These are phyloP conservation scores for Ampelomyces quisqualis DNA, from an alignment of 2,329 filamentous ascomycete species.

Conservation along the genomic window DNA sequence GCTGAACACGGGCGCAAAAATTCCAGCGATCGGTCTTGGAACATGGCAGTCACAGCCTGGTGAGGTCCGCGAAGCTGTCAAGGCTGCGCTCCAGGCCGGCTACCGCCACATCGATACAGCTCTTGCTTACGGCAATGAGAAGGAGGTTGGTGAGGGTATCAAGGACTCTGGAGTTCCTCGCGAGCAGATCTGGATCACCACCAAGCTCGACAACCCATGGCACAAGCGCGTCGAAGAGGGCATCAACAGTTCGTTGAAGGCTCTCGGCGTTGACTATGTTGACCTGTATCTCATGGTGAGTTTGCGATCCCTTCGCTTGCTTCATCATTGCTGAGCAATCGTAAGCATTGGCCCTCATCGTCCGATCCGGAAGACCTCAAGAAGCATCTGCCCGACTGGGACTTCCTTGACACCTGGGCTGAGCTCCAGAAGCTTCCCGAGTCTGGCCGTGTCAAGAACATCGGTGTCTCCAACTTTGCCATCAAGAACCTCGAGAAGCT, in stretches of 20 bases:
- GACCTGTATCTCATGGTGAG: conserved; percentile 65
- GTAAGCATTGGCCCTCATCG: conserved; percentile 61
- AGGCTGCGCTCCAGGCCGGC: conserved; percentile 65
- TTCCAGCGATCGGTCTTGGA: conserved; percentile 73
- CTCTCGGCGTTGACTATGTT: conserved; percentile 65
- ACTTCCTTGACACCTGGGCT: conserved; percentile 76
- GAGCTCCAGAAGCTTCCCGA: conserved; percentile 69
- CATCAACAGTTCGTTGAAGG: conserved; percentile 61
- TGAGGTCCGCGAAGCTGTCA: conserved; percentile 70
- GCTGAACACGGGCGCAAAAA: conserved; percentile 65
- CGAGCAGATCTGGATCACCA: conserved; percentile 72
- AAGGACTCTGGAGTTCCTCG: conserved; percentile 65
- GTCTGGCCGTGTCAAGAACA: conserved; percentile 73
- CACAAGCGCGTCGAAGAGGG: conserved; percentile 62
- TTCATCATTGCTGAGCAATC: conserved; percentile 2
- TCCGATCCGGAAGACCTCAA: conserved; percentile 62
- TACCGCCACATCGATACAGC: conserved; percentile 79
- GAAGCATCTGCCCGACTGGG: conserved; percentile 75
- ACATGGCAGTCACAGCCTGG: conserved; percentile 75
- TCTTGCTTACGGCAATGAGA: conserved; percentile 75
- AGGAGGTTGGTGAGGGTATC: conserved; percentile 71
- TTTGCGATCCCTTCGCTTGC: not conserved
- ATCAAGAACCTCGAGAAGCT: conserved; percentile 76
- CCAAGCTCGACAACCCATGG: conserved; percentile 80
- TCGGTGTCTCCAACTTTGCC: conserved; percentile 84